These are phyloP conservation scores for Trichoderma oligosporum DNA, from an alignment of 2,329 filamentous ascomycete species.

Conservation along the genomic window DNA sequence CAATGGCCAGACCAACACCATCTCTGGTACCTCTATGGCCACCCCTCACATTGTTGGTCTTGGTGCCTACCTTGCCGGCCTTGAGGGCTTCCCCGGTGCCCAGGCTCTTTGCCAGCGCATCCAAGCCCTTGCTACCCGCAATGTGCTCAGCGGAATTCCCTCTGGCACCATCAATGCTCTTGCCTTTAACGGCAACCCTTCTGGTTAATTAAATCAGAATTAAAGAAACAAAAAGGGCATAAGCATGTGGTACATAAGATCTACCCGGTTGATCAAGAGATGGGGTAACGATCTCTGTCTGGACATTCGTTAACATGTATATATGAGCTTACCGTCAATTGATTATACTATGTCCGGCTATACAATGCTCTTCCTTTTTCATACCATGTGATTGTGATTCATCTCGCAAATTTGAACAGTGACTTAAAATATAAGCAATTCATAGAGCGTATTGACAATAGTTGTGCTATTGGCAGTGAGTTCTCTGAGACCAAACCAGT, in stretches of 20 bases:
- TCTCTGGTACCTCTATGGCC: constrained; percentile 47
- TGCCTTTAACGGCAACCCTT: constrained; percentile 42
- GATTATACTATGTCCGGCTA: neutral
- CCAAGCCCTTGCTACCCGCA: constrained; percentile 34
- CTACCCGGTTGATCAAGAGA: neutral
- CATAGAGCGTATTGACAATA: too few relatives aligned
- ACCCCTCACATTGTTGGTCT: constrained; percentile 42
- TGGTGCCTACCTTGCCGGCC: constrained; percentile 43
- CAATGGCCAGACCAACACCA: constrained; percentile 34
- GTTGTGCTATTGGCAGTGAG: neutral
- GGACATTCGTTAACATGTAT: constrained; percentile 1
- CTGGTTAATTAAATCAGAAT: constrained; percentile 7
- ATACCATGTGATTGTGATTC: neutral
- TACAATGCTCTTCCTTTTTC: neutral
- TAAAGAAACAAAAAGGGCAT: neutral
- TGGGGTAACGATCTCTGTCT: neutral
- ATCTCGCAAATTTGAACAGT: too few relatives aligned
- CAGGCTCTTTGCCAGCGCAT: constrained; percentile 28
- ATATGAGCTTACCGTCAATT: neutral
- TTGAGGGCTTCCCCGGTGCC: constrained; percentile 29
- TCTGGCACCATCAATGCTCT: constrained; percentile 40
- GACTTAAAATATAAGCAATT: too few relatives aligned
- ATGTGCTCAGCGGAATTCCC: constrained; percentile 32
- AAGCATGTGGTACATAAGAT: neutral
- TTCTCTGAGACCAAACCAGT: too few relatives aligned